phyloP scores from a whole-genome alignment of 2,329 filamentous ascomycete species.

The Sphaerulina populicola region DNA sequence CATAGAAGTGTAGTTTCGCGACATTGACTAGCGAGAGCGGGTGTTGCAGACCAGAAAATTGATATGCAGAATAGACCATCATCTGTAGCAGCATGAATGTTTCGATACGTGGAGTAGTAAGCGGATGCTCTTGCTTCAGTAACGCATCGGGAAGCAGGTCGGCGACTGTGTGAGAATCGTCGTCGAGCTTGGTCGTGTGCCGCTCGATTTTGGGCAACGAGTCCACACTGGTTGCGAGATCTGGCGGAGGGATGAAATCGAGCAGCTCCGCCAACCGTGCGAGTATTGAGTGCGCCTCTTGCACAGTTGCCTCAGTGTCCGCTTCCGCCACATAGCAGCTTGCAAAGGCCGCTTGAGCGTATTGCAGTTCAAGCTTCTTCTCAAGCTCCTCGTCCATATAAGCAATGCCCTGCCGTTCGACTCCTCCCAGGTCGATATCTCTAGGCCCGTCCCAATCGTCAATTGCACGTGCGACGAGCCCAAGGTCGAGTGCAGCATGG shows the following conservation, averaged over 20 bases:
- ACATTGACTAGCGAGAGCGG: constrained; percentile 37
- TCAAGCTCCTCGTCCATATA: constrained; percentile 55
- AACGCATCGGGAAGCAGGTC: constrained; percentile 41
- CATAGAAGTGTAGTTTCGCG: constrained; percentile 55
- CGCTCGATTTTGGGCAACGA: constrained; percentile 38
- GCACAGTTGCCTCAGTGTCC: constrained; percentile 50
- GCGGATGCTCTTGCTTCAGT: constrained; percentile 51
- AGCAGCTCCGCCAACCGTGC: constrained; percentile 53
- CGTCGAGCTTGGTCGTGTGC: constrained; percentile 30
- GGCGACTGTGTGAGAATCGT: constrained; percentile 21
- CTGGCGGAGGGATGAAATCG: constrained; percentile 50
- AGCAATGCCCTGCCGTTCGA: constrained; percentile 41
- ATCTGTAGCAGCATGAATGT: constrained; percentile 55
- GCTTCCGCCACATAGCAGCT: constrained; percentile 60
- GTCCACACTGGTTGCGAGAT: constrained; percentile 38
- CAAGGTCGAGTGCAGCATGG: constrained; percentile 54
- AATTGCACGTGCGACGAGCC: constrained; percentile 53
- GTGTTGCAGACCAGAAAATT: constrained; percentile 37
- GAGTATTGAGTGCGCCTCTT: constrained; percentile 53
- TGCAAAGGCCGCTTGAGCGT: constrained; percentile 60
- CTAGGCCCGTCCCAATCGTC: constrained; percentile 65
- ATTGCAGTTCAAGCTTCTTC: constrained; percentile 53
- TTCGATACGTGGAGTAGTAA: constrained; percentile 54
- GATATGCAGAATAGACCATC: constrained; percentile 47
- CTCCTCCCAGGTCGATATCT: constrained; percentile 59